These are phyloP conservation scores for Carex myosuroides DNA, from an alignment of 176 grass and related monocot species.

Conservation along the genomic window DNA sequence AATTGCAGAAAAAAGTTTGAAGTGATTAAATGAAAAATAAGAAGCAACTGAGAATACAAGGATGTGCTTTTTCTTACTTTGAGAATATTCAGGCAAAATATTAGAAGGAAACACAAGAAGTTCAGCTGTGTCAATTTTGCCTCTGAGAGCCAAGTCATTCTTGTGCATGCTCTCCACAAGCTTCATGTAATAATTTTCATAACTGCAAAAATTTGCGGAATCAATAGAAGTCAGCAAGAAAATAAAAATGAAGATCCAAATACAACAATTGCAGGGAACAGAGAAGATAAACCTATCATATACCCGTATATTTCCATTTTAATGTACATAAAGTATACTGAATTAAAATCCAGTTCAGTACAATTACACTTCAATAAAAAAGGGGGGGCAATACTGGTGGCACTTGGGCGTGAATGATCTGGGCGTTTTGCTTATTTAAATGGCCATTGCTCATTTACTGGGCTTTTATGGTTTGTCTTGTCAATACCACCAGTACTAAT, in stretches of 20 bases:
- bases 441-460: neutral
- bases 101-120: conserved; percentile 89
- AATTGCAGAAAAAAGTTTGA: conserved; percentile 10
- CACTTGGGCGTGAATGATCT: too few relatives aligned
- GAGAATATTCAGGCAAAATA: conserved; percentile 64
- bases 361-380: neutral
- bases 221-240: neutral
- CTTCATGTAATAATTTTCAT: conserved; percentile 80
- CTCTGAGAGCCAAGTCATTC: conserved; percentile 76
- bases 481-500: neutral
- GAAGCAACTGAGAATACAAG: conserved; percentile 24
- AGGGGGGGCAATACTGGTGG: neutral
- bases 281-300: conserved; percentile 9
- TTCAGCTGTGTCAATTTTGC: conserved; percentile 60
- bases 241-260: neutral
- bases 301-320: neutral
- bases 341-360: neutral
- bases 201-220: conserved; percentile 36
- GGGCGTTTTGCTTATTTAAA: neutral
- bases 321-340: neutral
- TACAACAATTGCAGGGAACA: neutral
- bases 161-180: conserved; percentile 79
- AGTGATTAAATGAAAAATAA: conserved; percentile 2
- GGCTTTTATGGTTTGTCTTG: neutral
- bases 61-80: conserved; percentile 46